Evolutionary conservation across 352 stramenopile genomes (phyloP), one percentile per base, ranked within the genome.

Genomic region (Phytopythium chamaehyphon): DNA sequence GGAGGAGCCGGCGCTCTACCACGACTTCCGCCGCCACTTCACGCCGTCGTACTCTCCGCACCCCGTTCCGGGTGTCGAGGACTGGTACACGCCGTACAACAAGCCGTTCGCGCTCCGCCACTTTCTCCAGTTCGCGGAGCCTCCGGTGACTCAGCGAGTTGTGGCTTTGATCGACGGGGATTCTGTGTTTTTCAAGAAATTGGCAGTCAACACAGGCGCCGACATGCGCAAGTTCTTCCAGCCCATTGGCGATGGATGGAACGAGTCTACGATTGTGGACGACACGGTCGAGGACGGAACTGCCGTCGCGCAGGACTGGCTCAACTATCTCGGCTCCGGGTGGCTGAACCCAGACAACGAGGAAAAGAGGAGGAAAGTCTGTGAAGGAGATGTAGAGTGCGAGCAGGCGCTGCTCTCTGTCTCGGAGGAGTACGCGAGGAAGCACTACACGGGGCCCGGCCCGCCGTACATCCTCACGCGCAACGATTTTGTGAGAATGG

Each of bases 381-480:
- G 73, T 31, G 48, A 40, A 7, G 61, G 58, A 9, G 43, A 48
- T 14, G 5, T 18, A 2, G 43, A 36, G 24, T 49, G 46, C 46
- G 46, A 33, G 18, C 65, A 65, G 21, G 57, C 61, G 22, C 76
- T 72, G 26, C 39, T 61, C 38, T 54, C 63, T n/a, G 61, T 79
- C 44, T 62, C 50, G 5, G 39, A 58, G 12, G 62, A 64, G 3
- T 70, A 80, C 10, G 70, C 58, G 1, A 56, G 51, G 8, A 70
- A 80, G 47, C 79, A 66, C 50, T 84, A 73, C 35, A 62, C 61
- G 5, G 74, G 70, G 24, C 73, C 65, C 2, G 76, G 71, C 0
- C 73, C 73, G n/a, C 73, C 73, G 39, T 83, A 85, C 60, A 79
- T 87, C 48, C 60, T 87, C 59, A 83, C 76, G 9, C 64, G 56